Percentiles rank a stretch among this genome's conserved stretches.
These are phyloP conservation scores for Apiospora arundinis DNA, from an alignment of 2,329 filamentous ascomycete species.

Conservation along the genomic window DNA sequence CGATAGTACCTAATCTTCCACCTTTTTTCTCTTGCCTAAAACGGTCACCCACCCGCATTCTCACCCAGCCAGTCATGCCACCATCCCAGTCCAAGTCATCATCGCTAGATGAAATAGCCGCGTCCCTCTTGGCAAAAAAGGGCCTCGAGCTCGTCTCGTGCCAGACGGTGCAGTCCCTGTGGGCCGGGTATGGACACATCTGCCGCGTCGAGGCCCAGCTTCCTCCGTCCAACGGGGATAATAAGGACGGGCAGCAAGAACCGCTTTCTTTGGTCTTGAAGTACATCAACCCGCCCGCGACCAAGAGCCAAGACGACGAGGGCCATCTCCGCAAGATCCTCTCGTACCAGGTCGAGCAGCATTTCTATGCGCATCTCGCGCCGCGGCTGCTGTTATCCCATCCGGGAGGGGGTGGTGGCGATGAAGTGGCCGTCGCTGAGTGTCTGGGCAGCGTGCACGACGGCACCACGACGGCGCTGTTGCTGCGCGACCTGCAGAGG, in stretches of 20 bases:
- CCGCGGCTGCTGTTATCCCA: constrained; percentile 46
- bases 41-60: not conserved
- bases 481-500: constrained; percentile 32
- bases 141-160: constrained; percentile 47
- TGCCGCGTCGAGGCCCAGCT: constrained; percentile 57
- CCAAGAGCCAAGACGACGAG: constrained; percentile 49
- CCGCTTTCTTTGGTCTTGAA: constrained; percentile 59
- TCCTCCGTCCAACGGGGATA: not conserved
- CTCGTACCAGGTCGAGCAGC: constrained; percentile 71
- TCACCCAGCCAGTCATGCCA: not conserved
- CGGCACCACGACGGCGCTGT: constrained; percentile 32
- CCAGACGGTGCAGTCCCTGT: constrained; percentile 50
- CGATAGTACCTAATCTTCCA: not conserved
- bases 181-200: constrained; percentile 62
- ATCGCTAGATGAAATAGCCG: constrained; percentile 21
- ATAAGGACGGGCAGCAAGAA: not conserved
- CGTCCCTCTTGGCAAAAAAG: constrained; percentile 22
- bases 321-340: constrained; percentile 70
- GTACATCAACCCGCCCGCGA: constrained; percentile 59
- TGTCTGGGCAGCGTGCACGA: constrained; percentile 46
- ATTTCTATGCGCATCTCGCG: constrained; percentile 66
- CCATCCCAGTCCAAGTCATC: not conserved
- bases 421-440: constrained; percentile 52
- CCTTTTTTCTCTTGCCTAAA: not conserved
- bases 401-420: constrained; percentile 8